Base-by-base conservation (phyloP, 108 stramenopile genomes). In the Skeletonema marinoi region DNA sequence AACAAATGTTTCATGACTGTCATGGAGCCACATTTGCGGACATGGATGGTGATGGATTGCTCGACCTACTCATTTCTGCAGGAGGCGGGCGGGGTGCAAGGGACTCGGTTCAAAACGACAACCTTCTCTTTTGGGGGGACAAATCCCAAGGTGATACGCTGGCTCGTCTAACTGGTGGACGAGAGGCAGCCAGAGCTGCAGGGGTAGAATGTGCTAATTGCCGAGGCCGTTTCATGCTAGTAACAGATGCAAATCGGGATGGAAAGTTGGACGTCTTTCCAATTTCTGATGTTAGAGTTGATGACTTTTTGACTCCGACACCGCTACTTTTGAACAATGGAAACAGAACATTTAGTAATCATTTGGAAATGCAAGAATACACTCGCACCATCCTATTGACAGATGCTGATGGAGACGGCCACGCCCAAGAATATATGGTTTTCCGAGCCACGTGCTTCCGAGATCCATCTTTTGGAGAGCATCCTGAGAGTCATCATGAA, bases 371-470 rank as follows among this genome's bases (percentile, higher is more conserved):
- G 60, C 29, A 61, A 44, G 60, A 61, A 61, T 61, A n/a, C 31
- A 44, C 60, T n/a, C 25, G 31, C 13, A 61, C 60, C 29, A 61
- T 61, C 29, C 29, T 61, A 4, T 14, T 61, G 19, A 61, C 60
- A 44, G 60, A 61, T 61, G 60, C 60, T 61, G 60, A 61, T 25
- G 60, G 60, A 44, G 60, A 61, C 6, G 60, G 60, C 6, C 30
- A 31, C 19, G 60, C 60, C 29, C 29, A 61, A 31, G 60, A 61
- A 61, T 31, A 31, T 16, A 61, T 61, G 60, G 31, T 61, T 61
- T 29, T 61, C 60, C 29, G 60, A 61, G 3, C 30, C n/a, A 61
- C 29, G 0, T 61, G 60, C 60, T 61, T 61, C 21, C 60, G 44
- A 3, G 44, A 46, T 46, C 44, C 44, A n/a, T 46, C 44, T 16